A percentile compares a stretch with the other conserved stretches of the same genome.
phyloP scores from a whole-genome alignment of 495 filamentous ascomycete genomes.

The Podospora conica region DNA sequence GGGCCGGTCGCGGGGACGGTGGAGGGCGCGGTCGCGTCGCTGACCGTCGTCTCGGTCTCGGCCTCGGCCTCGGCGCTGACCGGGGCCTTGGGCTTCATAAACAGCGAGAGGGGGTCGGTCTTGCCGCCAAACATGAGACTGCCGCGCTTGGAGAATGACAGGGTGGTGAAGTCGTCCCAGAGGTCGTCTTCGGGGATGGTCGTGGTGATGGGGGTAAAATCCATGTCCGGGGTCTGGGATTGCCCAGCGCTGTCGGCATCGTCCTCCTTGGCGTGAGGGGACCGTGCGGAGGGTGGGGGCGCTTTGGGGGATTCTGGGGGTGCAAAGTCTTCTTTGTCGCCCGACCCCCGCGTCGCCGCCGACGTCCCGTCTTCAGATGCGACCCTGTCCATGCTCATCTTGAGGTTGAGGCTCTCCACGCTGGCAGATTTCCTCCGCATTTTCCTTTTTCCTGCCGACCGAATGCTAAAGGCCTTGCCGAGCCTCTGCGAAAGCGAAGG shows the following conservation, averaged over 20 bases:
- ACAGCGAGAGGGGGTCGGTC: constrained; percentile 23
- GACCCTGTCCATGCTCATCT: constrained; percentile 15
- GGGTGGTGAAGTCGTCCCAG: constrained; percentile 42
- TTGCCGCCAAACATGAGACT: constrained; percentile 58
- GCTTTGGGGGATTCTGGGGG: constrained; percentile 17
- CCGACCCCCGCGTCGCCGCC: constrained; percentile 17
- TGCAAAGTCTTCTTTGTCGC: not conserved
- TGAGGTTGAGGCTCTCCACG: constrained; percentile 3
- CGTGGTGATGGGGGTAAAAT: constrained; percentile 44
- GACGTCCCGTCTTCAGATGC: constrained; percentile 14
- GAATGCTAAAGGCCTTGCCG: constrained; percentile 35
- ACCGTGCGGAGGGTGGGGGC: constrained; percentile 24
- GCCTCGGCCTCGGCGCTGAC: not conserved
- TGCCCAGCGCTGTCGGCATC: constrained; percentile 15
- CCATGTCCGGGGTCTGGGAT: constrained; percentile 8
- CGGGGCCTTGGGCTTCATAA: constrained; percentile 7
- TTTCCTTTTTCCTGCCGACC: constrained; percentile 22
- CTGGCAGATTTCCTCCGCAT: constrained; percentile 32
- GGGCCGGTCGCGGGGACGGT: not conserved
- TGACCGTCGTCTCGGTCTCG: not conserved
- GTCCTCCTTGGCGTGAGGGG: constrained; percentile 18
- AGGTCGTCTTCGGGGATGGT: constrained; percentile 47
- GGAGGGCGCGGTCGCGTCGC: not conserved
- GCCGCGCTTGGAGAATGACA: constrained; percentile 56
- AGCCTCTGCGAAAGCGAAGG: constrained; percentile 23